These are phyloP conservation scores for Mikania micrantha DNA, from an alignment of 129 eudicot species.

Conservation along the genomic window DNA sequence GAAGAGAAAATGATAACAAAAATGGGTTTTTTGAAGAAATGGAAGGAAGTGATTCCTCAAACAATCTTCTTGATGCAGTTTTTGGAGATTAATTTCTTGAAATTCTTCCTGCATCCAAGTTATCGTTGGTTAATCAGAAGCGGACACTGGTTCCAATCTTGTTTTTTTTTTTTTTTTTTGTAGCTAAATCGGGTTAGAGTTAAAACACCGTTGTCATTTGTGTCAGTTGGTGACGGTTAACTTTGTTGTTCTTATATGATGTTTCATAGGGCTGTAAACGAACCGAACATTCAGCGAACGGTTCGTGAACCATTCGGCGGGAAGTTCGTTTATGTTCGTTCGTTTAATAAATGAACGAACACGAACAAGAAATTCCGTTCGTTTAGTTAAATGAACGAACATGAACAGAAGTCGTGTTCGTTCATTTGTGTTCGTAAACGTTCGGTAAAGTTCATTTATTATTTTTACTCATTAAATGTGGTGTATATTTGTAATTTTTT, in stretches of 20 bases:
- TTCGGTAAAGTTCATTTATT: too few relatives aligned
- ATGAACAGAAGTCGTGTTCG: too few relatives aligned
- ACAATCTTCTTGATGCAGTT: conserved; percentile 60
- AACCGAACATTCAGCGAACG: too few relatives aligned
- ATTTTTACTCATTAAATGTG: too few relatives aligned
- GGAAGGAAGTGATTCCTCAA: conserved; percentile 49
- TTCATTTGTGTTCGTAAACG: too few relatives aligned
- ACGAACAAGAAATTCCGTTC: too few relatives aligned
- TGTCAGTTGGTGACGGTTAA: neutral
- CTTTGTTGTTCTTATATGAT: neutral
- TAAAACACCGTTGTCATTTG: neutral
- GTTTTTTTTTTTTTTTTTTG: neutral
- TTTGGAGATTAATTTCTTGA: conserved; percentile 40
- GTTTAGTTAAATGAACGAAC: too few relatives aligned
- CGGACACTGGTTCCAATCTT: neutral
- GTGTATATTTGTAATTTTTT: too few relatives aligned
- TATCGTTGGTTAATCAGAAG: neutral
- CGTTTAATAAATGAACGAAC: too few relatives aligned
- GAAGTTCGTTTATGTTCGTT: too few relatives aligned
- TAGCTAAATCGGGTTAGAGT: neutral
- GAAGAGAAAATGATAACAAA: conserved; percentile 46
- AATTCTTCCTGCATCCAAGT: neutral
- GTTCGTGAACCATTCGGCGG: too few relatives aligned
- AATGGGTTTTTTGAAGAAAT: conserved; percentile 59
- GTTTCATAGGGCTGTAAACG: too few relatives aligned